These are phyloP conservation scores for Pythium folliculosum DNA, from an alignment of 352 stramenopile species.

Conservation along the genomic window DNA sequence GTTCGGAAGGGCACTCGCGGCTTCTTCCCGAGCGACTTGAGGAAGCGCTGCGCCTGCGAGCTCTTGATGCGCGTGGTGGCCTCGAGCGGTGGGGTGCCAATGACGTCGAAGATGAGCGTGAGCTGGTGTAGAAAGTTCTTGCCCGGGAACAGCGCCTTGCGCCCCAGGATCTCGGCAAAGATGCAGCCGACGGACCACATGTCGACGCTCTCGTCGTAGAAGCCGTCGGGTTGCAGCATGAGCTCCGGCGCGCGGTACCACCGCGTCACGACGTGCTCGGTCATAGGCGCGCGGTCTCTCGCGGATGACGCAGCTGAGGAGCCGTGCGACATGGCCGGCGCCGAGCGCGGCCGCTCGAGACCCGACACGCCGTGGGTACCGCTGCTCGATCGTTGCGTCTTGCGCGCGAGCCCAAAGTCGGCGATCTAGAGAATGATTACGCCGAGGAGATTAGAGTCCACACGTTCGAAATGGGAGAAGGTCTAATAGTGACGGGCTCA, in stretches of 20 bases:
- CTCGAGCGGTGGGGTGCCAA: conserved; percentile 56
- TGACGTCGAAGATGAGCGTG: conserved; percentile 76
- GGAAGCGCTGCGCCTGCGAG: conserved; percentile 67
- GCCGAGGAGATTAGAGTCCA: too few relatives aligned
- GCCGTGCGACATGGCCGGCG: conserved; percentile 28
- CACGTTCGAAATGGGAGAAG: too few relatives aligned
- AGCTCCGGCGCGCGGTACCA: conserved; percentile 96
- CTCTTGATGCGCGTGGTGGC: conserved; percentile 63
- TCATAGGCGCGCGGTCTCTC: conserved; percentile 52
- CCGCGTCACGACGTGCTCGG: conserved; percentile 93
- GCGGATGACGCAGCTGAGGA: conserved; percentile 5
- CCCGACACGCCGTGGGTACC: neutral
- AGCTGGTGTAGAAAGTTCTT: conserved; percentile 87
- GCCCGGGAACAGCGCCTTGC: conserved; percentile 71
- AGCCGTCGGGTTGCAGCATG: conserved; percentile 88
- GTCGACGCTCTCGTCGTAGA: conserved; percentile 88
- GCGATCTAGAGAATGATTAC: conserved; percentile 39
- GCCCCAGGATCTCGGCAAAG: conserved; percentile 75
- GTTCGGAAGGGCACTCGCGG: conserved; percentile 49
- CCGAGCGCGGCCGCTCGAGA: conserved; percentile 51
- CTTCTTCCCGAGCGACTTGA: conserved; percentile 65
- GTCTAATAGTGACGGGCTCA: neutral
- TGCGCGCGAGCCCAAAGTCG: conserved; percentile 75
- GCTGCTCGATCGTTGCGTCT: conserved; percentile 36
- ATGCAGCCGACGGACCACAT: conserved; percentile 92